phyloP scores from a whole-genome alignment of 768 basidiomycete species.

The Tylopilus sp. region DNA sequence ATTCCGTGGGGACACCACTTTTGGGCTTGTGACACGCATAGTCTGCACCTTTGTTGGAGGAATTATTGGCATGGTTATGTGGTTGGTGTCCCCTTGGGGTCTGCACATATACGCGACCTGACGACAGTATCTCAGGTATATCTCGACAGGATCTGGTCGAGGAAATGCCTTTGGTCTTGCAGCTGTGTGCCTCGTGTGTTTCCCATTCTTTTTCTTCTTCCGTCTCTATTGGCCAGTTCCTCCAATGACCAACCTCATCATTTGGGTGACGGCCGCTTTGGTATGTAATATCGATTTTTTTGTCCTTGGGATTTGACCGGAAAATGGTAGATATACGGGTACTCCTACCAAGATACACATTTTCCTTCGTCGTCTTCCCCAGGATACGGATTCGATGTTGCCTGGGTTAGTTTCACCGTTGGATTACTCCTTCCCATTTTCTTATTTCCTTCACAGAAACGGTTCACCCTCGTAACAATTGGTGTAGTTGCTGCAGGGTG shows the following conservation, averaged over 20 bases:
- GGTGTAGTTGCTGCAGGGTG: constrained; percentile 81
- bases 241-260: constrained; percentile 68
- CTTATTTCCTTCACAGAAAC: constrained; percentile 37
- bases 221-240: constrained; percentile 71
- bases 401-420: constrained; percentile 52
- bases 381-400: constrained; percentile 62
- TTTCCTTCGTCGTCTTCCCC: constrained; percentile 45
- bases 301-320: neutral
- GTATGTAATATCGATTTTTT: constrained; percentile 35
- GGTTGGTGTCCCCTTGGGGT: constrained; percentile 40
- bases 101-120: neutral
- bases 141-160: constrained; percentile 55
- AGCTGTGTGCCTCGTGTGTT: constrained; percentile 62
- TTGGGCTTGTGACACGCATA: constrained; percentile 59
- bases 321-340: constrained; percentile 56
- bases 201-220: constrained; percentile 70
- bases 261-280: constrained; percentile 59
- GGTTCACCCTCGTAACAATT: constrained; percentile 64
- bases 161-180: constrained; percentile 72
- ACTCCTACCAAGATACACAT: constrained; percentile 65
- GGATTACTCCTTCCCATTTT: neutral
- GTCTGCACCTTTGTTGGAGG: constrained; percentile 65
- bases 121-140: constrained; percentile 47
- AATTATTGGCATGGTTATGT: constrained; percentile 58
- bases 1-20: constrained; percentile 73